These are phyloP conservation scores for Akebia trifoliata DNA, from an alignment of 164 flowering plant genomes.

Conservation along the genomic window DNA sequence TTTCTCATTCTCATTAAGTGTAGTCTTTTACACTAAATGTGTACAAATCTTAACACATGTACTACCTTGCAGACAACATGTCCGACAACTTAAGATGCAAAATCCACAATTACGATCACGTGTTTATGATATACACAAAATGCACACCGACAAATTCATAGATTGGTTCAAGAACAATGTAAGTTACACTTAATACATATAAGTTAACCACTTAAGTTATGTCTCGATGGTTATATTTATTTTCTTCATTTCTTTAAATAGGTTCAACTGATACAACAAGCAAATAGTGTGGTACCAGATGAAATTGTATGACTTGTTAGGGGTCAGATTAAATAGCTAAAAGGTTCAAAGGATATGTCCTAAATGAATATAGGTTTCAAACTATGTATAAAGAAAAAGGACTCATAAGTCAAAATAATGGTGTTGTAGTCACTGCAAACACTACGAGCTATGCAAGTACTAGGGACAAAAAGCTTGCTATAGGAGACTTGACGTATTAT, in stretches of 20 bases:
- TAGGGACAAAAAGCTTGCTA: not conserved
- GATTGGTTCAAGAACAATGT: not conserved
- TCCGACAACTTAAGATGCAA: too few species aligned
- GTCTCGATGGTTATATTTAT: not conserved
- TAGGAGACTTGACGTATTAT: not conserved
- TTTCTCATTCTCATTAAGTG: too few species aligned
- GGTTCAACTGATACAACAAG: not conserved
- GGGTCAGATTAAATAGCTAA: not conserved
- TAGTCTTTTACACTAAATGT: too few species aligned
- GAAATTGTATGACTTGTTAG: not conserved
- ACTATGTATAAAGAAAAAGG: not conserved
- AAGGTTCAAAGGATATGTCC: not conserved
- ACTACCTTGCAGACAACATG: too few species aligned
- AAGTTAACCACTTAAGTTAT: not conserved
- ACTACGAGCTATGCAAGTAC: not conserved
- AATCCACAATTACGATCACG: too few species aligned
- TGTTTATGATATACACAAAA: too few species aligned
- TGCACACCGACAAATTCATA: too few species aligned
- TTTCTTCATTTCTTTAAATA: not conserved
- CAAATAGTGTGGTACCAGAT: not conserved
- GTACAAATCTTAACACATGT: too few species aligned
- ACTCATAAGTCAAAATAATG: not conserved
- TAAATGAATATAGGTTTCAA: not conserved
- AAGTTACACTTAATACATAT: too few species aligned
- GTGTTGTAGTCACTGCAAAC: not conserved